Conservation (phyloP, 805 yeast species). For the Teunomyces funiuensis region DNA sequence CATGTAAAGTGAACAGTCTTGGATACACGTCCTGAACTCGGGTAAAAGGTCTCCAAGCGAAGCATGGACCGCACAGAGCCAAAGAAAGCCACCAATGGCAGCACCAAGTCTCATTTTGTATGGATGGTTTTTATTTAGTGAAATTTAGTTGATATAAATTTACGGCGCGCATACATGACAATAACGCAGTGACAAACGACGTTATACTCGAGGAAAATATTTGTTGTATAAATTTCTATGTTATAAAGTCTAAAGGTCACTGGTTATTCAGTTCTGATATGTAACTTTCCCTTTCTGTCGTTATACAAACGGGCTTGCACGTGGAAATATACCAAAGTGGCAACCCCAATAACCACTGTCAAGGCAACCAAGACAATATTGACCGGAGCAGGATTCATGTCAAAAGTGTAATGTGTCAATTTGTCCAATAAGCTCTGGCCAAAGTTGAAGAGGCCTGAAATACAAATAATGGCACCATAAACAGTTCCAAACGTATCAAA, state of each 20-base stretch:
- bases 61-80: neutral
- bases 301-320: slow-evolving; percentile 8
- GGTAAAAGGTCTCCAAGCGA: slow-evolving; percentile 35
- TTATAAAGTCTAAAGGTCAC: no score
- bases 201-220: no score
- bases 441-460: slow-evolving; percentile 52
- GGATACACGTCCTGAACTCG: slow-evolving; percentile 26
- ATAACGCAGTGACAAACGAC: no score
- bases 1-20: slow-evolving; percentile 21
- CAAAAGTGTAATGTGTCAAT: slow-evolving; percentile 49
- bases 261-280: no score
- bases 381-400: slow-evolving; percentile 57
- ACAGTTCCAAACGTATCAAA: slow-evolving; percentile 60
- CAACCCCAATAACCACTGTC: slow-evolving; percentile 46
- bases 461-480: slow-evolving; percentile 55
- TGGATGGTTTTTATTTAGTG: neutral
- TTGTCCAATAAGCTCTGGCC: slow-evolving; percentile 48
- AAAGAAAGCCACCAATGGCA: neutral
- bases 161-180: neutral
- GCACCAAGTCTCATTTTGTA: neutral
- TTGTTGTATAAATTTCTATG: no score
- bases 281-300: neutral
- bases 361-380: slow-evolving; percentile 38
- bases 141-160: neutral
- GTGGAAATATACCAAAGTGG: slow-evolving; percentile 40